These are phyloP conservation scores for Pseudopyricularia cyperi DNA, from an alignment of 2,329 filamentous ascomycete genomes.

Conservation along the genomic window DNA sequence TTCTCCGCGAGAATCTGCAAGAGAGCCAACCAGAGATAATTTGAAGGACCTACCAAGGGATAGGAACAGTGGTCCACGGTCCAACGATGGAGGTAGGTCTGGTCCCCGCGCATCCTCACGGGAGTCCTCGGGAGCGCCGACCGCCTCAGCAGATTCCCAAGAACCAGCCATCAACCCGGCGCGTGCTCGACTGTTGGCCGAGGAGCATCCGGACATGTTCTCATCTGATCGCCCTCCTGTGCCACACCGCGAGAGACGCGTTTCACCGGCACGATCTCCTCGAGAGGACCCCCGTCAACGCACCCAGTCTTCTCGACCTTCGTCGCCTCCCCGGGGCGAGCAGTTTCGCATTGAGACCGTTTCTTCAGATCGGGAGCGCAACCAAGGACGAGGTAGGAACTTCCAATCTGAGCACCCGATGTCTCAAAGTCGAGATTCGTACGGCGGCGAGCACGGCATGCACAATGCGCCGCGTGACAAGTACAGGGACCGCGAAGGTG, in stretches of 20 bases:
- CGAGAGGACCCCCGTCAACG: slow-evolving; percentile 31
- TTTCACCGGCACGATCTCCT: slow-evolving; percentile 20
- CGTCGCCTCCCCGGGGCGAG: slow-evolving; percentile 36
- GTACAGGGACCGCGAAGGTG: slow-evolving; percentile 21
- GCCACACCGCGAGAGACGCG: slow-evolving; percentile 25
- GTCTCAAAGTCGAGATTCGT: not conserved
- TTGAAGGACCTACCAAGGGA: slow-evolving; percentile 1
- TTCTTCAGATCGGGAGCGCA: slow-evolving; percentile 1
- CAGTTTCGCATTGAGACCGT: slow-evolving; percentile 9
- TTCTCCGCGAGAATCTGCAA: slow-evolving; percentile 13
- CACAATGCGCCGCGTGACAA: slow-evolving; percentile 9
- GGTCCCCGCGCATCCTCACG: not conserved
- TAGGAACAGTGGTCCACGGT: not conserved
- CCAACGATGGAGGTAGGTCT: not conserved
- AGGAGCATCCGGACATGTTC: slow-evolving; percentile 24
- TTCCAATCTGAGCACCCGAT: not conserved
- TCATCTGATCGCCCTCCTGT: slow-evolving; percentile 36
- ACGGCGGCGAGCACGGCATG: not conserved
- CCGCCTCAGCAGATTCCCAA: slow-evolving; percentile 14
- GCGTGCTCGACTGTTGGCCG: slow-evolving; percentile 34
- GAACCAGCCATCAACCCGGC: slow-evolving; percentile 43
- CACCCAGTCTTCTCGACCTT: slow-evolving; percentile 22
- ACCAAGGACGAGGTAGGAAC: not conserved
- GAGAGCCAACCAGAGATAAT: not conserved
- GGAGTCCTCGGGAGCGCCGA: slow-evolving; percentile 7